These are phyloP conservation scores for Aspergillus tamarii DNA, from an alignment of 2,329 filamentous ascomycete species.

Conservation along the genomic window DNA sequence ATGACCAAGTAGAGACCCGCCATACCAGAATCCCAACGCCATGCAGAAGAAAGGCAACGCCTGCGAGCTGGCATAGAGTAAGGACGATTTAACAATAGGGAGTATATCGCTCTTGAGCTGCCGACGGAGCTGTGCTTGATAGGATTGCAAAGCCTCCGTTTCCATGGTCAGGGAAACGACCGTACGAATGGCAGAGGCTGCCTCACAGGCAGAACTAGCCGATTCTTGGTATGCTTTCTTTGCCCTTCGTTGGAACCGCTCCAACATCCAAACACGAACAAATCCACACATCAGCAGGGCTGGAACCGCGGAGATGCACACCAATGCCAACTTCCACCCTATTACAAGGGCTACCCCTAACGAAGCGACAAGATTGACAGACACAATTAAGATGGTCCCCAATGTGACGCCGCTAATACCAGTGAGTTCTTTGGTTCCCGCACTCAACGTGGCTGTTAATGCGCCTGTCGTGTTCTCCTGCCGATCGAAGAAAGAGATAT, in stretches of 20 bases:
- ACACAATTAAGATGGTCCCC: slow-evolving; percentile 75
- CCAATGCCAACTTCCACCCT: slow-evolving; percentile 79
- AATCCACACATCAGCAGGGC: slow-evolving; percentile 31
- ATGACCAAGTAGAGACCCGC: slow-evolving; percentile 59
- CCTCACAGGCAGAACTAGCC: slow-evolving; percentile 55
- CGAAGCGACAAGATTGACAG: slow-evolving; percentile 73
- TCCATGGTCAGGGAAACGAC: slow-evolving; percentile 56
- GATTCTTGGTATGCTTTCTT: slow-evolving; percentile 51
- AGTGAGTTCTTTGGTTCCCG: slow-evolving; percentile 60
- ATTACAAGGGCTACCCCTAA: slow-evolving; percentile 67
- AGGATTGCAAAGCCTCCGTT: slow-evolving; percentile 39
- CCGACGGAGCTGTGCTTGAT: slow-evolving; percentile 36
- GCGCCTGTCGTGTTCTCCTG: slow-evolving; percentile 46
- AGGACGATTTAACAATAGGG: slow-evolving; percentile 26
- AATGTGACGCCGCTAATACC: slow-evolving; percentile 74
- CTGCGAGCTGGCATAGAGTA: slow-evolving; percentile 37
- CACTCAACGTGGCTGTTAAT: slow-evolving; percentile 77
- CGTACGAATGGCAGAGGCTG: slow-evolving; percentile 54
- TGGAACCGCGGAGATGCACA: slow-evolving; percentile 56
- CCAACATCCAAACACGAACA: slow-evolving; percentile 53
- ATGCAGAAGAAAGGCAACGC: slow-evolving; percentile 31
- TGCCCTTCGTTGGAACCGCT: slow-evolving; percentile 51
- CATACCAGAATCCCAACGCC: slow-evolving; percentile 66
- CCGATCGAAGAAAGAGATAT: slow-evolving; percentile 34
- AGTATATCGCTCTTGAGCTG: slow-evolving; percentile 28